Percentiles rank a stretch among this genome's conserved stretches.
These are phyloP conservation scores for Cercospora beticola DNA, from an alignment of 2,329 filamentous ascomycete genomes.

Conservation along the genomic window DNA sequence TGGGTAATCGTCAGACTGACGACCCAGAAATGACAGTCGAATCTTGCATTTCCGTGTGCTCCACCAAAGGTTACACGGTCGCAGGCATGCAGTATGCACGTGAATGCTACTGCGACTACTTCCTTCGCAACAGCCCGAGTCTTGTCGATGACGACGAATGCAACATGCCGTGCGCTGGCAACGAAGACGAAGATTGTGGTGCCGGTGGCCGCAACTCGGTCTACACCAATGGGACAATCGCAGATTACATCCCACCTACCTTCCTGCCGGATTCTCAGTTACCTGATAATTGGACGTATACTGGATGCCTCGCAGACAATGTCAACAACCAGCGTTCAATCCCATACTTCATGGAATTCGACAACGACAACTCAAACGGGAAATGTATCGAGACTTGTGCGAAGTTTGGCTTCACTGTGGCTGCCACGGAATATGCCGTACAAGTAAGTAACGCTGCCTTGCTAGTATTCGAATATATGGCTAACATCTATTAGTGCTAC, in stretches of 20 bases:
- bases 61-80: conserved; percentile 34
- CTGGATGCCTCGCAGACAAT: conserved; percentile 35
- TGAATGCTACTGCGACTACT: conserved; percentile 39
- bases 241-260: conserved; percentile 20
- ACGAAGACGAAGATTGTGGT: conserved; percentile 34
- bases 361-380: conserved; percentile 30
- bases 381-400: conserved; percentile 32
- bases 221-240: conserved; percentile 31
- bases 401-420: conserved; percentile 28
- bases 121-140: conserved; percentile 30
- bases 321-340: conserved; percentile 27
- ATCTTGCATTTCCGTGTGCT: conserved; percentile 34
- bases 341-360: conserved; percentile 25
- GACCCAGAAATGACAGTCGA: conserved; percentile 25
- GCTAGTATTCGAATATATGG: conserved; percentile 25
- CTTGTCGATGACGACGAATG: conserved; percentile 29
- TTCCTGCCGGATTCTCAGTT: conserved; percentile 20
- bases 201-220: conserved; percentile 32
- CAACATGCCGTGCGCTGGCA: conserved; percentile 35
- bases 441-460: conserved; percentile 13
- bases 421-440: conserved; percentile 31
- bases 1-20: conserved; percentile 21
- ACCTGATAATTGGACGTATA: conserved; percentile 29
- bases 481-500: conserved; percentile 30
- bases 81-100: conserved; percentile 37